Percentiles rank a stretch among this genome's conserved stretches.
These are phyloP conservation scores for Solanum pimpinellifolium DNA, from an alignment of 257 asterid genomes.

Conservation along the genomic window DNA sequence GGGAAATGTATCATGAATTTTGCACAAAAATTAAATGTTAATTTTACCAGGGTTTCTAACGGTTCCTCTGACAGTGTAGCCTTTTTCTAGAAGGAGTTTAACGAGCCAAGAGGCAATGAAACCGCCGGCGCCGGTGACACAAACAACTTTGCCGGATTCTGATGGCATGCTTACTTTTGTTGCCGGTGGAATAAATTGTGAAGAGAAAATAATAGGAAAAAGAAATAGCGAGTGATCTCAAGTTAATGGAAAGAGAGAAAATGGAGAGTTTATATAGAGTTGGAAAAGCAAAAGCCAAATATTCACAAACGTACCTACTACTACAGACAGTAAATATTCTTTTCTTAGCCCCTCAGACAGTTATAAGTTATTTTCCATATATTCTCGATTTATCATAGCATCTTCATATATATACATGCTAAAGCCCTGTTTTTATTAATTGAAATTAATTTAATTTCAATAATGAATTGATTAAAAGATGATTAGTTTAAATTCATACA, in stretches of 20 bases:
- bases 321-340: background rate
- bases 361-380: too few species aligned
- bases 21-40: background rate
- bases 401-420: too few species aligned
- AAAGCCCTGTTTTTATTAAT: too few species aligned
- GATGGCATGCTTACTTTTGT: conserved; percentile 39
- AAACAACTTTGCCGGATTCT: conserved; percentile 51
- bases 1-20: background rate
- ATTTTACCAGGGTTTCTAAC: conserved; percentile 77
- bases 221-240: background rate
- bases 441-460: too few species aligned
- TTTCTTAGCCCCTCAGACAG: background rate
- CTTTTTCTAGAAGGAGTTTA: conserved; percentile 73
- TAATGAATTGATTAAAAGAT: accelerated
- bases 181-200: background rate
- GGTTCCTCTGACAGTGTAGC: conserved; percentile 85
- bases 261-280: background rate
- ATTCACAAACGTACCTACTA: background rate
- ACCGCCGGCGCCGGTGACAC: conserved; percentile 99
- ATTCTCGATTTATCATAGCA: too few species aligned
- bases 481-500: too few species aligned
- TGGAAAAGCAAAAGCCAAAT: background rate
- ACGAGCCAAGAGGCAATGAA: conserved; percentile 98
- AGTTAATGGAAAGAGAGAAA: background rate
- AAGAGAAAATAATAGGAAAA: background rate